Evolutionary conservation across 768 basidiomycete genomes (phyloP), one percentile per base, ranked within the genome.

Genomic region (Podaxis sp.): DNA sequence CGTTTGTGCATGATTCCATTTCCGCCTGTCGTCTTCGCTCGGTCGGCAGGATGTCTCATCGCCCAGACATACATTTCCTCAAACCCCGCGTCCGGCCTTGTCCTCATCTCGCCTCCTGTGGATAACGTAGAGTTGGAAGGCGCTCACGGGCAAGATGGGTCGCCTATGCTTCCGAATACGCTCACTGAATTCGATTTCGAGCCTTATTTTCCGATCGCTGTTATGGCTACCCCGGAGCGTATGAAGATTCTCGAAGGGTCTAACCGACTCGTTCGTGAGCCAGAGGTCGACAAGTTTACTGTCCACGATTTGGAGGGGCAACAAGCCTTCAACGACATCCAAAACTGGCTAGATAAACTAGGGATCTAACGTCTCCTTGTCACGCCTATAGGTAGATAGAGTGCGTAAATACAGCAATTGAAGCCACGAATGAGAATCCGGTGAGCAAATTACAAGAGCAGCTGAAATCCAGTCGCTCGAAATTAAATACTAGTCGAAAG

Each of bases 61-160:
- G 81, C 85, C 7, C 86, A 91, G 70, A 77, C 83, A 22, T 91
- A 88, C 70, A 82, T 91, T 64, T 88, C 85, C 1, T 88, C 86
- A 22, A 74, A 89, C 66, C 87, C 89, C 1, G 85, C 85, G 5
- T 76, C 79, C 4, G 89, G 81, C 0, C 75, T 91, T 54, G 77
- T 88, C 61, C 76, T 90, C n/a, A 79, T 88, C 36, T 81, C 82
- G 24, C 85, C 84, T 8, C 85, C 85, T 1, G 53, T 75, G 9
- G 76, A 78, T 46, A 80, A 83, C 58, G 66, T 69, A 7, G 69
- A 72, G 1, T 68, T 82, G 19, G 55, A 71, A 2, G 66, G 37
- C 57, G 67, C 54, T 55, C 40, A 17, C n/a, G 29, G 29, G 12
- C 53, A 49, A 25, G 41, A 55, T 37, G 46, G 46, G 2, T 37